These are phyloP conservation scores for Puccinia brachypodii DNA, from an alignment of 1,284 basidiomycete genomes.

Conservation along the genomic window DNA sequence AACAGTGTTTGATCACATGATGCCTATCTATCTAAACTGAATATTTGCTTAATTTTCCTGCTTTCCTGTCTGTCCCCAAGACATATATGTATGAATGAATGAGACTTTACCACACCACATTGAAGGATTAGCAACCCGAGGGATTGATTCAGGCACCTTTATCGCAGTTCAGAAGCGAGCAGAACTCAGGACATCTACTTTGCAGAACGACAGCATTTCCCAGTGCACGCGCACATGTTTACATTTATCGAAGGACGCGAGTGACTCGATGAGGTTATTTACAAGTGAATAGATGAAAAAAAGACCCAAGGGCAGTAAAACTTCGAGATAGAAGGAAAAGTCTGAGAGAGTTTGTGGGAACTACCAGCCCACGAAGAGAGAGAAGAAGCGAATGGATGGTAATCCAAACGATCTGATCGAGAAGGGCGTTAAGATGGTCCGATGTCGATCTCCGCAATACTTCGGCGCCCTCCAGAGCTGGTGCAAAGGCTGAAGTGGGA, in stretches of 20 bases:
- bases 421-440: slow-evolving; percentile 41
- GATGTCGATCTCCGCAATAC: slow-evolving; percentile 42
- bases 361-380: slow-evolving; percentile 45
- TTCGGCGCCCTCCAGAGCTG: slow-evolving; percentile 43
- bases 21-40: neutral
- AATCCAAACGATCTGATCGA: slow-evolving; percentile 16
- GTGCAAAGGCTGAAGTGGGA: neutral
- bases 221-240: too few relatives aligned
- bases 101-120: neutral
- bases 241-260: too few relatives aligned
- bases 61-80: neutral
- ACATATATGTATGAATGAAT: neutral
- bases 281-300: too few relatives aligned
- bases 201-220: too few relatives aligned
- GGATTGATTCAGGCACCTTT: neutral
- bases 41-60: neutral
- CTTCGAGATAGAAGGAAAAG: neutral
- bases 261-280: too few relatives aligned
- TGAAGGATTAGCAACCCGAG: too few relatives aligned
- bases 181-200: too few relatives aligned
- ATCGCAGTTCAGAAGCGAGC: neutral
- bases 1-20: slow-evolving; percentile 36
- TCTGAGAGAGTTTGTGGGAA: slow-evolving; percentile 26
- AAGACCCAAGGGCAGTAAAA: neutral
- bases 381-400: neutral